Evolutionary conservation across 192 early-diverging fungal genomes (phyloP), one percentile per base, ranked within the genome.

Genomic region (Umbelopsis sp.): DNA sequence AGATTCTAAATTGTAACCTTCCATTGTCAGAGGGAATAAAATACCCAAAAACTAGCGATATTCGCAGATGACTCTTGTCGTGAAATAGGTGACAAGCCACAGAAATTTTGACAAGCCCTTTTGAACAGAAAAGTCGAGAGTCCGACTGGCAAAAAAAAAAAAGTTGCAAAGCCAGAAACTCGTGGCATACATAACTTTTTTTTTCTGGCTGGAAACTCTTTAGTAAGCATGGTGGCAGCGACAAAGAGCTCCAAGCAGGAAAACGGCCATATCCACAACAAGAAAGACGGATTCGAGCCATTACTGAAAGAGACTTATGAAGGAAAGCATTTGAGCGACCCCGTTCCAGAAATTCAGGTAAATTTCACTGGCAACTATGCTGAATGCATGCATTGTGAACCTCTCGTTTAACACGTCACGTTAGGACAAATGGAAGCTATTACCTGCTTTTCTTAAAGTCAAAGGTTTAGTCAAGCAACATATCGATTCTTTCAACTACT

Each of bases 401-500:
- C 12, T 64, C 49, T 45, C 12, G 45, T 48, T 7, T 55, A 2
- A 2, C 21, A 11, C 25, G 50, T 35, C 37, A 23, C 10, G 7
- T 41, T 81, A 95, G 90, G 96, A 99, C 83, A 99, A 99, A 76
- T 99, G 98, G 97, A 87, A 95, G 76, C 84, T 99, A 46, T 83
- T 99, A 20, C 98, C 98, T 4, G 96, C 98, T 1, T 99, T 97
- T 78, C 81, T 99, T 37, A 94, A 95, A 76, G 93, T 96, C 33
- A 97, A 97, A 72, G 98, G 98, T 68, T 87, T 99, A 21, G 92
- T 99, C 64, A 98, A 98, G 80, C 98, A 99, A 78, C 98, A 99
- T 78, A 89, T 98, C 70, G 98, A 99, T 80, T 99, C 98, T 9
- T 99, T 97, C 83, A 97, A 99, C 84, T 98, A 97, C 78, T 99